Conservation (phyloP, 2,329 filamentous ascomycete species). For the Fusarium dlaminii region DNA sequence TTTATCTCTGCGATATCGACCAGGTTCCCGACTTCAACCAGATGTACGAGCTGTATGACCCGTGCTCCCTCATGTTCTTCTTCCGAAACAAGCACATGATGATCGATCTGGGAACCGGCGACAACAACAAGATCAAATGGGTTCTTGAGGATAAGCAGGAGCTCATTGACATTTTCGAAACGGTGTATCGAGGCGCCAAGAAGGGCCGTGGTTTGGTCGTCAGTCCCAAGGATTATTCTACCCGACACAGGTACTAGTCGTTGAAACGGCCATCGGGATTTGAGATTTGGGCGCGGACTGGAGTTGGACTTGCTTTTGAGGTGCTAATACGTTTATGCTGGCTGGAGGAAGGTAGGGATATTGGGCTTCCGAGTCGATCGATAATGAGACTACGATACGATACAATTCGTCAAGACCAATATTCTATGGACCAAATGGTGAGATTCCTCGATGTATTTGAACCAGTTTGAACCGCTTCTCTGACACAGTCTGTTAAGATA, state of each 20-base stretch:
- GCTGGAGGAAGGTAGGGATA: constrained; percentile 9
- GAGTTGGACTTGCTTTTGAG: constrained; percentile 5
- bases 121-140: constrained; percentile 99
- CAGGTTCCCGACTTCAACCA: constrained; percentile 92
- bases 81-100: constrained; percentile 99
- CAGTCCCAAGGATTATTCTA: constrained; percentile 77
- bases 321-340: constrained; percentile 26
- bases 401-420: neutral
- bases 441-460: constrained; percentile 29
- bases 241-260: constrained; percentile 38
- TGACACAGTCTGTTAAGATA: constrained; percentile 33
- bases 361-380: constrained; percentile 15
- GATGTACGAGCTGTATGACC: constrained; percentile 94
- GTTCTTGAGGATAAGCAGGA: constrained; percentile 96
- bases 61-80: constrained; percentile 96
- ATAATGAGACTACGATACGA: constrained; percentile 27
- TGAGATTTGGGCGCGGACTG: constrained; percentile 6
- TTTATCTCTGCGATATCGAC: constrained; percentile 95
- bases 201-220: constrained; percentile 97
- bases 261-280: neutral
- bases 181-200: constrained; percentile 97
- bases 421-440: constrained; percentile 26
- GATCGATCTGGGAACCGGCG: constrained; percentile 96
- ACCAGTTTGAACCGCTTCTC: constrained; percentile 12
- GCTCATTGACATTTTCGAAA: constrained; percentile 98